phyloP scores from a whole-genome alignment of 208 protist genomes.

The Leptomonas pyrrhocoris region DNA sequence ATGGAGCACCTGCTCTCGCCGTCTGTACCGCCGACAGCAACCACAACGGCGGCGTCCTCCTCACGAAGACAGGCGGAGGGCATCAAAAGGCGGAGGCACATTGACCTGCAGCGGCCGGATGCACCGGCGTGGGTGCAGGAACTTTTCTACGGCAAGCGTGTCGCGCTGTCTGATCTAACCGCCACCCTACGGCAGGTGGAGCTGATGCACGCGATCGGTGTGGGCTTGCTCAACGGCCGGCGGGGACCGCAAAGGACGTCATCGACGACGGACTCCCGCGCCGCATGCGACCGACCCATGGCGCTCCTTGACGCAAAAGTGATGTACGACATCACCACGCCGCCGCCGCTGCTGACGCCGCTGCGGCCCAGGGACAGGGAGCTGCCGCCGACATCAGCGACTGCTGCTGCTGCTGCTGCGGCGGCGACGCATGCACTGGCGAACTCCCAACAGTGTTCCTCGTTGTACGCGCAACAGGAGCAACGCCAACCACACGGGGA shows the following conservation, averaged over 20 bases:
- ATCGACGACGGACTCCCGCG: not conserved
- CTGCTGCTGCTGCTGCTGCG: too few relatives aligned
- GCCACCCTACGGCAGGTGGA: slow-evolving; percentile 23
- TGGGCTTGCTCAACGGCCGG: slow-evolving; percentile 17
- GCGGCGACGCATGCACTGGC: too few relatives aligned
- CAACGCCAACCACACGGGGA: too few relatives aligned
- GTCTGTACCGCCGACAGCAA: not conserved
- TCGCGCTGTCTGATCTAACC: slow-evolving; percentile 13
- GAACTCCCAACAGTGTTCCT: too few relatives aligned
- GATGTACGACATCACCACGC: slow-evolving; percentile 5
- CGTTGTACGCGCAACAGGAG: too few relatives aligned
- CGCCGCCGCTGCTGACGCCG: slow-evolving; percentile 5
- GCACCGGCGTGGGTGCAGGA: slow-evolving; percentile 7
- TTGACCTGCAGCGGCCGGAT: slow-evolving; percentile 1
- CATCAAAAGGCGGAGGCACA: not conserved
- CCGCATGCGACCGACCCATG: slow-evolving; percentile 5
- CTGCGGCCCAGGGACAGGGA: not conserved
- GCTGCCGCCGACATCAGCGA: too few relatives aligned
- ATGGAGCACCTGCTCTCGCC: slow-evolving; percentile 10
- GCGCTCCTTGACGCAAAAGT: slow-evolving; percentile 1
- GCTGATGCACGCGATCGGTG: slow-evolving; percentile 34
- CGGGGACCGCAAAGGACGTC: not conserved
- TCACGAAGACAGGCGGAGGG: not conserved
- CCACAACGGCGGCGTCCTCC: too few relatives aligned
- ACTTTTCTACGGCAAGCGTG: slow-evolving; percentile 15